These are phyloP conservation scores for Micromonas pusilla DNA, from an alignment of 139 green algal genomes.

Conservation along the genomic window DNA sequence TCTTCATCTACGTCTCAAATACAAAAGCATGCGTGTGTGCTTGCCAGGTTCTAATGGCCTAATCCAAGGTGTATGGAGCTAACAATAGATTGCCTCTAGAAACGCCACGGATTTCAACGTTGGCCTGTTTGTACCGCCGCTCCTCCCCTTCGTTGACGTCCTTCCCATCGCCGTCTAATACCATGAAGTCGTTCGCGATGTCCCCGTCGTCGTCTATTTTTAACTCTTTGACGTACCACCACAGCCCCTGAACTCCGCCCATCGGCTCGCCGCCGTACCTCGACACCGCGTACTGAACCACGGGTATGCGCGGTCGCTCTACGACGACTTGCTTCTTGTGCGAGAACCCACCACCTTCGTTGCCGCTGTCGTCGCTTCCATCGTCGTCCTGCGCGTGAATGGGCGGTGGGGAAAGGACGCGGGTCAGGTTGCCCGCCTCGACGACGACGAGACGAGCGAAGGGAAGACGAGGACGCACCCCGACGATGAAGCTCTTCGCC, in stretches of 20 bases:
- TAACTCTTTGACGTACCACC: neutral
- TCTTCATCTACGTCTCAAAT: too few species aligned
- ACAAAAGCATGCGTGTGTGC: too few species aligned
- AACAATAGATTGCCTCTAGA: too few species aligned
- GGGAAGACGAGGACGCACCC: neutral
- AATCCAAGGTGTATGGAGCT: too few species aligned
- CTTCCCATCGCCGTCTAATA: neutral
- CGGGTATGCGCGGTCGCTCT: neutral
- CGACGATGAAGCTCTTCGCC: neutral
- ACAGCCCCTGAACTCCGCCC: neutral
- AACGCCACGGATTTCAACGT: too few species aligned
- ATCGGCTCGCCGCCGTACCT: neutral
- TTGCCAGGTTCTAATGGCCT: too few species aligned
- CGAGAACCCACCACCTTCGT: neutral
- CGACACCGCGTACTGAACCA: constrained; percentile 9
- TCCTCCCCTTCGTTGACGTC: neutral
- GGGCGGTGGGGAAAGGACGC: too few species aligned
- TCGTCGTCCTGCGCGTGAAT: neutral
- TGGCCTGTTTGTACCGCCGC: too few species aligned
- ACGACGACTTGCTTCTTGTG: neutral
- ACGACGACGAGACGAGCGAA: too few species aligned
- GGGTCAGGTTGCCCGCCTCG: too few species aligned
- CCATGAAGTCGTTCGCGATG: neutral
- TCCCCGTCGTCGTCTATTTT: constrained; percentile 6
- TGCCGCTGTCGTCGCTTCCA: neutral